Percentiles rank a stretch among this genome's conserved stretches.
Evolutionary conservation across 164 flowering plant genomes (phyloP).

Genomic region (Aristolochia californica): DNA sequence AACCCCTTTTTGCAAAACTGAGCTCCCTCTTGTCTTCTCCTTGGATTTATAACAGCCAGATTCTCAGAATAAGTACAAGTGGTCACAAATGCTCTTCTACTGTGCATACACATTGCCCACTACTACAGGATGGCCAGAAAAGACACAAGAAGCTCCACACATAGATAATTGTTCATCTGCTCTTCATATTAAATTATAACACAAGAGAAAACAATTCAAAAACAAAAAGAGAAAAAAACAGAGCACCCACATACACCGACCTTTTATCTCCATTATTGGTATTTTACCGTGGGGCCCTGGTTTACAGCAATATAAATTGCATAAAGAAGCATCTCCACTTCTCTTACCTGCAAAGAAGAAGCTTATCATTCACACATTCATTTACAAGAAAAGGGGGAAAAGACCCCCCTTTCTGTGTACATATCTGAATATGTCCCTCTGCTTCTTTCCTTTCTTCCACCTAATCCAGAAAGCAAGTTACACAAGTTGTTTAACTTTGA

Average conservation of each 20-base stretch:
- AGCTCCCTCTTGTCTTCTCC: constrained; percentile 13
- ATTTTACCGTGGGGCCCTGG: constrained; percentile 10
- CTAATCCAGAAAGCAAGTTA: neutral
- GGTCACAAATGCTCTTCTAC: constrained; percentile 20
- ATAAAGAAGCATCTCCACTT: constrained; percentile 10
- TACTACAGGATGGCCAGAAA: constrained; percentile 12
- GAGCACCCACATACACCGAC: constrained; percentile 7
- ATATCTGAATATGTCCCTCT: too few relatives aligned
- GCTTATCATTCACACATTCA: constrained; percentile 14
- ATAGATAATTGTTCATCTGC: constrained; percentile 11
- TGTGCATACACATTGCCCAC: constrained; percentile 21
- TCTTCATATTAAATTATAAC: neutral
- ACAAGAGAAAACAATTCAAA: constrained; percentile 1
- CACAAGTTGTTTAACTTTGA: constrained; percentile 1
- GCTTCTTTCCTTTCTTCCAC: too few relatives aligned
- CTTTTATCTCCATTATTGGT: constrained; percentile 20
- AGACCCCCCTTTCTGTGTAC: too few relatives aligned
- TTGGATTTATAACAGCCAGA: constrained; percentile 11
- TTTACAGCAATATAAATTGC: neutral
- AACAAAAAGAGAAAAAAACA: constrained; percentile 3
- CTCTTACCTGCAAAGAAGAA: constrained; percentile 12
- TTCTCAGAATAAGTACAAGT: constrained; percentile 24
- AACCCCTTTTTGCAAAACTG: constrained; percentile 17
- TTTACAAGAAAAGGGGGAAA: neutral
- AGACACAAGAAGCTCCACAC: constrained; percentile 11